Base-by-base conservation (phyloP, 2,329 filamentous ascomycete genomes). In the Emmonsia crescens region DNA sequence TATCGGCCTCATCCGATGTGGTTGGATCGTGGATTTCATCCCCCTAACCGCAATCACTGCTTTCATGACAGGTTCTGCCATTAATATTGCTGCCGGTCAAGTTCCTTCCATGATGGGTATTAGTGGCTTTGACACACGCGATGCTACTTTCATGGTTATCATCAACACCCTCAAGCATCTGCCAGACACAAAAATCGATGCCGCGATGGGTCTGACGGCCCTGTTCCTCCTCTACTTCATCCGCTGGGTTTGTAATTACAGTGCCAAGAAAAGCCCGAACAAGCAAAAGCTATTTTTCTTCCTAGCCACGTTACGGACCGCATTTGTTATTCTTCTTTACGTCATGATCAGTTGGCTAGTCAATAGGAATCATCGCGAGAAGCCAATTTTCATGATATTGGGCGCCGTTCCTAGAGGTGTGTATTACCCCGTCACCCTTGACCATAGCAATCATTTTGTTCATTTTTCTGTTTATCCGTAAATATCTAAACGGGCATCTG, bases 21-120 rank as follows among this genome's bases (percentile, higher is more conserved):
- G 94, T 5, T 96, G 91, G 85, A 86, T 97, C 58, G 91, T 96
- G 56, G 91, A 97, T 67, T 83, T 96, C 69, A 96, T 97, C 68
- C 89, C 94, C 1, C 84, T 96, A 61, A 87, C 91, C 1, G 89
- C 92, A 0, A 89, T 97, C 60, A 92, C 89, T 0, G 91, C 94
- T 2, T 97, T 96, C 79, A 96, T 97, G 89, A 97, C 94, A 0
- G 93, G 93, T 2, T 96, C 93, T 5, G 91, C 93, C 60, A 83
- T 99, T 74, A 96, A 84, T 69, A 97, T 99, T 71, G 86, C 84
- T 19, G 83, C 85, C 29, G 92, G 94, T 40, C 94, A 99, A 74
- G 81, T 96, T 5, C 88, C 89, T 1, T 82, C 83, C 1, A 77
- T 97, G 73, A 83, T 99, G 77, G 94, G 94, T 6, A 86, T 96